Conservation (phyloP, 192 early-diverging fungal genomes). For the Helicostylum pulchrum region DNA sequence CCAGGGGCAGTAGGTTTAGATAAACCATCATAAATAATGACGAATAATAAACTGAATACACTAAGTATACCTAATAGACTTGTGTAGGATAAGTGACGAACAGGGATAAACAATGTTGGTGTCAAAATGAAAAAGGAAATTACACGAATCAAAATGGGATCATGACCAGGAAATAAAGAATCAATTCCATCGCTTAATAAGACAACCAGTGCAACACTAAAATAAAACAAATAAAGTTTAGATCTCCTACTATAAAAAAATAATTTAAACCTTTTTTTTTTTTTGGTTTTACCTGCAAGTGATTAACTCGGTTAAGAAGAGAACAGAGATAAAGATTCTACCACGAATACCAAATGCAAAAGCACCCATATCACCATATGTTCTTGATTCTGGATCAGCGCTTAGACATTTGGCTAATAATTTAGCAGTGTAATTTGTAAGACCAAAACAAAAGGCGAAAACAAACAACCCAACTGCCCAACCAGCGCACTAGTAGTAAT, state of each 20-base stretch:
- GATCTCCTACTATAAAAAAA: background rate
- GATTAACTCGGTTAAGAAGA: constrained; percentile 39
- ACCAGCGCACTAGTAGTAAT: constrained; percentile 39
- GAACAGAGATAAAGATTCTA: constrained; percentile 24
- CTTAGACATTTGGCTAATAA: constrained; percentile 52
- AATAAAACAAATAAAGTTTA: constrained; percentile 10
- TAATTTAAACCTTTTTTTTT: background rate
- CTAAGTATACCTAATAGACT: constrained; percentile 58
- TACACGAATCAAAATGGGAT: constrained; percentile 42
- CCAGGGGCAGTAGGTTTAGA: constrained; percentile 49
- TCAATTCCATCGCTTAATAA: constrained; percentile 38
- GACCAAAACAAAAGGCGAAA: constrained; percentile 39
- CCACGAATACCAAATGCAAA: constrained; percentile 34
- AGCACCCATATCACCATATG: constrained; percentile 46
- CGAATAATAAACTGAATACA: constrained; percentile 46
- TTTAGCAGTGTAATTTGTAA: constrained; percentile 60
- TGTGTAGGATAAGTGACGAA: constrained; percentile 48
- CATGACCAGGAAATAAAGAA: constrained; percentile 31
- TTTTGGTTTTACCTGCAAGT: constrained; percentile 33
- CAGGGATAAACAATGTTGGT: constrained; percentile 50
- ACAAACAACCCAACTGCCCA: constrained; percentile 57
- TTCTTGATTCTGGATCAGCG: constrained; percentile 32
- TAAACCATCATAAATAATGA: constrained; percentile 60
- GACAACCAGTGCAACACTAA: constrained; percentile 41
- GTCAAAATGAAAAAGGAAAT: constrained; percentile 46